These are phyloP conservation scores for Hypomontagnella monticulosa DNA, from an alignment of 495 filamentous ascomycete species.

Conservation along the genomic window DNA sequence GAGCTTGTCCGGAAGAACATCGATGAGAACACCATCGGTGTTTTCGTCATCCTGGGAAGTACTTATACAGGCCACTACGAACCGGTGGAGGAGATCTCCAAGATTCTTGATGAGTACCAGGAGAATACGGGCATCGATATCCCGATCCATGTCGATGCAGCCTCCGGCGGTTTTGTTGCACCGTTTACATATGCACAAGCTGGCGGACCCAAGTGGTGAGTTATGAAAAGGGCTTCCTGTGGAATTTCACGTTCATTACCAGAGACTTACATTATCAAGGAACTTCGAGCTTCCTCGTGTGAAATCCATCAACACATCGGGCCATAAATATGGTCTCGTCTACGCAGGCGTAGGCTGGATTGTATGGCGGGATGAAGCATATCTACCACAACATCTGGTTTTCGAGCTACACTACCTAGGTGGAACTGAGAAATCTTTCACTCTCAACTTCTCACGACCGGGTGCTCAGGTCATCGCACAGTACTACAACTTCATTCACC, in stretches of 20 bases:
- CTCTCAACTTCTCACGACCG: conserved; percentile 79
- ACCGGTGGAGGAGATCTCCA: conserved; percentile 73
- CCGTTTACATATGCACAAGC: conserved; percentile 73
- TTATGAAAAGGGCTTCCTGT: neutral
- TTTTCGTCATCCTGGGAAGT: conserved; percentile 78
- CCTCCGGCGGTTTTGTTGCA: conserved; percentile 76
- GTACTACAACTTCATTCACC: conserved; percentile 80
- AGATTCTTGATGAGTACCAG: conserved; percentile 73
- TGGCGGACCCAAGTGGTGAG: conserved; percentile 68
- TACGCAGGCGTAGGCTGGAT: conserved; percentile 79
- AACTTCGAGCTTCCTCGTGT: conserved; percentile 77
- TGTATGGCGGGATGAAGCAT: conserved; percentile 74
- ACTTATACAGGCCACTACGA: conserved; percentile 84
- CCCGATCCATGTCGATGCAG: conserved; percentile 80
- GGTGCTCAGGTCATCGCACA: conserved; percentile 77
- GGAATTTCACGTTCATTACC: neutral
- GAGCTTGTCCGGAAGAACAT: conserved; percentile 70
- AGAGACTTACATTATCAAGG: conserved; percentile 50
- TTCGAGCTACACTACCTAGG: conserved; percentile 82
- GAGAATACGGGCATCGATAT: conserved; percentile 70
- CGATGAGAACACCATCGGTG: conserved; percentile 81
- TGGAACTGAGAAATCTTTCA: conserved; percentile 77
- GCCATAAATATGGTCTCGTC: conserved; percentile 81
- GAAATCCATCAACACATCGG: conserved; percentile 77
- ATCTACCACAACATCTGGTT: conserved; percentile 74